Conservation (phyloP, 805 yeast species). For the Spencermartinsiella europaea region DNA sequence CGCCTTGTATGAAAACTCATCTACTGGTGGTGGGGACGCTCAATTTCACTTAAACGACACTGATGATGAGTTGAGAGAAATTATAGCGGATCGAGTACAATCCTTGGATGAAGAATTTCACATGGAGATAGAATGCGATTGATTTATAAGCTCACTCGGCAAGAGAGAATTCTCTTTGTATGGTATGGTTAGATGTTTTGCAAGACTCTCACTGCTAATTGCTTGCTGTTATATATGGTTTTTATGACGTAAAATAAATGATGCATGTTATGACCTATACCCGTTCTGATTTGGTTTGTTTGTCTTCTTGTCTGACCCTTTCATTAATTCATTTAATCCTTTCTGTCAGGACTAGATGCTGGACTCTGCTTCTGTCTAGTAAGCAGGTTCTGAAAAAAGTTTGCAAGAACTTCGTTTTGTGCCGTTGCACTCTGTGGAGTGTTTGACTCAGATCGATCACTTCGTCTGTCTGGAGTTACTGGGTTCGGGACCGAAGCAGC, state of each 20-base stretch:
- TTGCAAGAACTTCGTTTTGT: conserved; percentile 23
- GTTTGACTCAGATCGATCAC: conserved; percentile 12
- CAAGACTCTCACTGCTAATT: too few species aligned
- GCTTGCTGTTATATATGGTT: too few species aligned
- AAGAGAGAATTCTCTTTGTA: too few species aligned
- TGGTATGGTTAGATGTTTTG: too few species aligned
- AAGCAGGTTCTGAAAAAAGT: conserved; percentile 24
- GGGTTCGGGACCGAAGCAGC: conserved; percentile 14
- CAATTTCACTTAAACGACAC: conserved; percentile 4
- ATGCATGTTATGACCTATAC: too few species aligned
- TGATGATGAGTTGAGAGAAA: conserved; percentile 8
- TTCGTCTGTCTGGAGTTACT: conserved; percentile 15
- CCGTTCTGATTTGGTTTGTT: too few species aligned
- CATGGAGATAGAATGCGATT: conserved; percentile 17
- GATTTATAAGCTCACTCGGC: too few species aligned
- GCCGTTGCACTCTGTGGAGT: conserved; percentile 12
- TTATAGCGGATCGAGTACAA: conserved; percentile 2
- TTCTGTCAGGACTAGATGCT: background rate
- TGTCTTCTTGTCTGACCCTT: too few species aligned
- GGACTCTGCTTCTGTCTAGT: conserved; percentile 4
- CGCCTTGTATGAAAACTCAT: conserved; percentile 40
- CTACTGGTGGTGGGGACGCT: background rate
- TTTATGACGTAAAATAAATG: too few species aligned
- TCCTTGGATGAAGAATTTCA: conserved; percentile 18
- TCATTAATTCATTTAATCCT: too few species aligned